Conservation (phyloP, 495 filamentous ascomycete species). For the Xylaria intraflava region DNA sequence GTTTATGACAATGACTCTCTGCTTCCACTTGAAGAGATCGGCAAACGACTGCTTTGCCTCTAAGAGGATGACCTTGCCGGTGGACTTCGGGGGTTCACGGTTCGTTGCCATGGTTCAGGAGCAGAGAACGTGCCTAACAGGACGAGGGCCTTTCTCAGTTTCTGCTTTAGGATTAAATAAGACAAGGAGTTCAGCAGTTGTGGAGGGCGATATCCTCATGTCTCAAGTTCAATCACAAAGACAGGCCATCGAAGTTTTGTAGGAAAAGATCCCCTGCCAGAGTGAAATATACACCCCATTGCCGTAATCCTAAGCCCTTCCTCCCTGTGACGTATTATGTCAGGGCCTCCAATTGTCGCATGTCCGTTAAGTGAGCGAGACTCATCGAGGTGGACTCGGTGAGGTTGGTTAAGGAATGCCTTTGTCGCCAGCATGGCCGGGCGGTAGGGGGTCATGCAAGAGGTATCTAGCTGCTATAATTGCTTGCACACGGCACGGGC, state of each 20-base stretch:
- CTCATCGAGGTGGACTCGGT: too few species aligned
- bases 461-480: too few species aligned
- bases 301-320: too few species aligned
- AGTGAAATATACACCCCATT: too few species aligned
- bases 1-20: conserved; percentile 56
- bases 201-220: neutral
- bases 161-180: neutral
- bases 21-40: conserved; percentile 64
- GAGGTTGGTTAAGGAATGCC: too few species aligned
- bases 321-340: too few species aligned
- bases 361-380: too few species aligned
- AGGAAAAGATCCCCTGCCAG: too few species aligned
- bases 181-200: neutral
- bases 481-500: too few species aligned
- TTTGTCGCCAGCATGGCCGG: too few species aligned
- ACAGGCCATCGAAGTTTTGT: neutral
- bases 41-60: conserved; percentile 51
- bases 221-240: neutral
- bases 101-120: conserved; percentile 12
- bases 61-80: conserved; percentile 52
- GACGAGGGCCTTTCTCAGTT: neutral
- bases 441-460: too few species aligned
- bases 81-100: conserved; percentile 50
- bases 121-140: neutral
- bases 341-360: too few species aligned